These are phyloP conservation scores for Whalleya microplaca DNA, from an alignment of 2,329 filamentous ascomycete species.

Conservation along the genomic window DNA sequence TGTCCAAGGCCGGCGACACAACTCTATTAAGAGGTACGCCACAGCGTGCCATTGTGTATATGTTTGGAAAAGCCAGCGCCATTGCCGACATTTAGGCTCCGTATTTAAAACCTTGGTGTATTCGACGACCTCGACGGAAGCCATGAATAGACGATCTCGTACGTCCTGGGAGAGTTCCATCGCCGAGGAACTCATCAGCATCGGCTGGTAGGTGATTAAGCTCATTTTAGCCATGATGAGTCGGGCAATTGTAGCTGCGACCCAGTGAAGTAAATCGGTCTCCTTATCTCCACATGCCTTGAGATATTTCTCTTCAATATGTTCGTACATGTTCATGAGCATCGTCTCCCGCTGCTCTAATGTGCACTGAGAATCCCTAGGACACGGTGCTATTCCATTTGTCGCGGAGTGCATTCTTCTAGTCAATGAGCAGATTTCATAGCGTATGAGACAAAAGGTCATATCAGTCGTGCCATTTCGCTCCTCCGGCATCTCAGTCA, in stretches of 20 bases:
- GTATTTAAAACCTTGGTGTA: slow-evolving; percentile 58
- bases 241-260: slow-evolving; percentile 51
- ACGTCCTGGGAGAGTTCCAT: slow-evolving; percentile 44
- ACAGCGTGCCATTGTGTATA: slow-evolving; percentile 64
- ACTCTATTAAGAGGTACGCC: slow-evolving; percentile 58
- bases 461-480: slow-evolving; percentile 58
- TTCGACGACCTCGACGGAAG: slow-evolving; percentile 59
- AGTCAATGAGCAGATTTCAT: slow-evolving; percentile 47
- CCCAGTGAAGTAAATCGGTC: slow-evolving; percentile 52
- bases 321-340: slow-evolving; percentile 50
- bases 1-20: slow-evolving; percentile 53
- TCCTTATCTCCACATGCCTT: slow-evolving; percentile 51
- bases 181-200: slow-evolving; percentile 47
- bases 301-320: slow-evolving; percentile 58
- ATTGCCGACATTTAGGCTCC: slow-evolving; percentile 52
- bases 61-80: slow-evolving; percentile 63
- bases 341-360: slow-evolving; percentile 50
- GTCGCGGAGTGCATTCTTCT: slow-evolving; percentile 44
- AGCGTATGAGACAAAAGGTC: slow-evolving; percentile 49
- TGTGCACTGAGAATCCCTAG: slow-evolving; percentile 36
- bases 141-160: slow-evolving; percentile 50
- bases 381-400: slow-evolving; percentile 38
- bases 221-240: slow-evolving; percentile 59
- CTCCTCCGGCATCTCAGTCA: slow-evolving; percentile 49
- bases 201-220: slow-evolving; percentile 57